Evolutionary conservation across 805 yeast species (phyloP).

Genomic region (Kodamaea sagamina): DNA sequence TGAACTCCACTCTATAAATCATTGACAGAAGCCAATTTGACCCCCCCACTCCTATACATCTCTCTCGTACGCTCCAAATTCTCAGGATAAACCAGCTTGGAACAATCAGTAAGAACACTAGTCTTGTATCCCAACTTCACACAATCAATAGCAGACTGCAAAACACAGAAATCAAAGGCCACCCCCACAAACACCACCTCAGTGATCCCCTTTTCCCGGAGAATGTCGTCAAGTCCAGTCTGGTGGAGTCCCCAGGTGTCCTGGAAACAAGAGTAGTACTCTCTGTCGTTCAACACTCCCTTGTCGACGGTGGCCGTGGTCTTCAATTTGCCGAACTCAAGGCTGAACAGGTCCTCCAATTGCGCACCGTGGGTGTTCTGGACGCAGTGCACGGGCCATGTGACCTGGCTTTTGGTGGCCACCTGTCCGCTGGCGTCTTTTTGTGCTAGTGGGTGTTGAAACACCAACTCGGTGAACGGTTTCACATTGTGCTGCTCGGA

Average conservation of each 20-base stretch:
- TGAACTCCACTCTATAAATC: too few species aligned
- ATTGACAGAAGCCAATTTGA: neutral
- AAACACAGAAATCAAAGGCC: conserved; percentile 86
- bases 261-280: conserved; percentile 83
- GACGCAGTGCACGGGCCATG: conserved; percentile 94
- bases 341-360: conserved; percentile 53
- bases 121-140: conserved; percentile 62
- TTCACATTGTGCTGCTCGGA: conserved; percentile 60
- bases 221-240: conserved; percentile 60
- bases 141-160: conserved; percentile 73
- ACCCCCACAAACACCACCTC: conserved; percentile 76
- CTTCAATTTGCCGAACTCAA: conserved; percentile 31
- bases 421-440: conserved; percentile 28
- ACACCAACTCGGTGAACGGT: conserved; percentile 54
- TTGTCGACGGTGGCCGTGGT: conserved; percentile 54
- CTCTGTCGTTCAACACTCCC: conserved; percentile 72
- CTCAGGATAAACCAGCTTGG: conserved; percentile 56
- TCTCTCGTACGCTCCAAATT: conserved; percentile 25
- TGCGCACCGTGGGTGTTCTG: conserved; percentile 68
- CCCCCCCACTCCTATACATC: neutral
- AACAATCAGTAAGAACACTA: conserved; percentile 56
- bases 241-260: conserved; percentile 75
- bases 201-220: conserved; percentile 49
- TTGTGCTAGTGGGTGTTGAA: conserved; percentile 50
- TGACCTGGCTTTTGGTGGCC: conserved; percentile 40